Percentiles rank a stretch among this genome's conserved stretches.
phyloP scores from a whole-genome alignment of 139 green algal genomes.

The Micromonas pusilla region DNA sequence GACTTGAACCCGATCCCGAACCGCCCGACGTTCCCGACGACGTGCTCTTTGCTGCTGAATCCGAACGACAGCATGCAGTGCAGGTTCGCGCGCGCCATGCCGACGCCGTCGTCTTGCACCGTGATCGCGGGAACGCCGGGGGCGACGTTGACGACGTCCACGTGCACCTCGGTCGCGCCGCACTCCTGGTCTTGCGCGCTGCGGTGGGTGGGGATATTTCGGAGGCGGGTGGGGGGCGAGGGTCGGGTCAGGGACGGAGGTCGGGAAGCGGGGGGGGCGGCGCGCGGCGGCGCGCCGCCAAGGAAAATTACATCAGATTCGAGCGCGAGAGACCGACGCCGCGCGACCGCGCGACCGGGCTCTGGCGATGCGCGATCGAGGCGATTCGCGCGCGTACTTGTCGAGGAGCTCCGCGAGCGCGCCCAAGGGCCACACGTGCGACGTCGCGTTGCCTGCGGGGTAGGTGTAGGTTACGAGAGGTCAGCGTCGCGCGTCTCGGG shows the following conservation, averaged over 20 bases:
- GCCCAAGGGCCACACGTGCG: slow-evolving; percentile 35
- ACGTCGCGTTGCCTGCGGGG: slow-evolving; percentile 28
- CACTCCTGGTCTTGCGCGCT: slow-evolving; percentile 22
- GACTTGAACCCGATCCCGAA: slow-evolving; percentile 46
- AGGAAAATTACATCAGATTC: slow-evolving; percentile 10
- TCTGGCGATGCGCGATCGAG: too few relatives aligned
- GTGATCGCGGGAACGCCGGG: slow-evolving; percentile 17
- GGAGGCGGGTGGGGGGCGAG: too few relatives aligned
- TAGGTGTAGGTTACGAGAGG: background rate
- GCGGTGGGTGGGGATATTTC: too few relatives aligned
- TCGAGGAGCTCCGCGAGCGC: slow-evolving; percentile 35
- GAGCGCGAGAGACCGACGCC: too few relatives aligned
- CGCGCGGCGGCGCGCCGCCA: too few relatives aligned
- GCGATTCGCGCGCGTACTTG: too few relatives aligned
- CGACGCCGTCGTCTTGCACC: slow-evolving; percentile 36
- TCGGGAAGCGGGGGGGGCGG: too few relatives aligned
- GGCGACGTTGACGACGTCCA: background rate
- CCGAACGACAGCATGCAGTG: slow-evolving; percentile 36
- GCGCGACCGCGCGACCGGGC: too few relatives aligned
- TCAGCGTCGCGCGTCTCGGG: background rate
- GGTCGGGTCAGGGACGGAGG: too few relatives aligned
- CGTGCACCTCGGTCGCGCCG: slow-evolving; percentile 11
- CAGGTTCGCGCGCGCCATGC: slow-evolving; percentile 20
- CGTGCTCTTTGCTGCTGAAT: slow-evolving; percentile 32
- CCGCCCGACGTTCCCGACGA: slow-evolving; percentile 29